Base-by-base conservation (phyloP, 1,284 basidiomycete genomes). In the Ceratobasidium sp. region DNA sequence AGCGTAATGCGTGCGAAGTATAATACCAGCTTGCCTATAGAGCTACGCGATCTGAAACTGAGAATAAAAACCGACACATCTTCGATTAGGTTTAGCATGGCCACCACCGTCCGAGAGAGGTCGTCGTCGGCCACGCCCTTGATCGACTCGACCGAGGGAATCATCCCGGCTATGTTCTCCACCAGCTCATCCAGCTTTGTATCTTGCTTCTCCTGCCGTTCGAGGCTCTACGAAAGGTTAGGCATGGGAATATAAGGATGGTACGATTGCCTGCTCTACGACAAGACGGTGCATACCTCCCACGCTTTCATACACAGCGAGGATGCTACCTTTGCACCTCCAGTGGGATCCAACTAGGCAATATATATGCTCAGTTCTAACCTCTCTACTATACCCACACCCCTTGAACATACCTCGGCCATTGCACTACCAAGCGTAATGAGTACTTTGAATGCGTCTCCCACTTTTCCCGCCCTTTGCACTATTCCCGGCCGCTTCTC, bases 1-100 rank as follows among this genome's bases (percentile, higher is more conserved):
- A 0, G 40, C 38, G n/a, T 42, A n/a, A n/a, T n/a, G n/a, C n/a
- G n/a, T n/a, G n/a, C n/a, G n/a, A n/a, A 64, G 10, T 12, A 10
- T 12, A n/a, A 10, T 12, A 9, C 12, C 61, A 40, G 12, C 44
- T 13, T 40, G 54, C 44, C 33, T 26, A 68, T 3, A 23, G 46
- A n/a, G 10, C 26, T 38, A 28, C 44, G 40, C 33, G 50, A 28
- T n/a, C 13, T 50, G 26, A n/a, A 68, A 17, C 9, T 44, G 4
- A 50, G 12, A 15, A 68, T 44, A n/a, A 68, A 68, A 4, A 33
- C 5, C 12, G 66, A 68, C 48, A 46, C 66, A 33, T 68, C 66
- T 48, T 68, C 66, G 20, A 68, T n/a, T 17, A 68, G 17, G 28
- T 17, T 44, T 40, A 69, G 3, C 52, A 69, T 54, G 15, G 38